Evolutionary conservation across 2,329 filamentous ascomycete genomes (phyloP).

Genomic region (Fusarium circinatum): DNA sequence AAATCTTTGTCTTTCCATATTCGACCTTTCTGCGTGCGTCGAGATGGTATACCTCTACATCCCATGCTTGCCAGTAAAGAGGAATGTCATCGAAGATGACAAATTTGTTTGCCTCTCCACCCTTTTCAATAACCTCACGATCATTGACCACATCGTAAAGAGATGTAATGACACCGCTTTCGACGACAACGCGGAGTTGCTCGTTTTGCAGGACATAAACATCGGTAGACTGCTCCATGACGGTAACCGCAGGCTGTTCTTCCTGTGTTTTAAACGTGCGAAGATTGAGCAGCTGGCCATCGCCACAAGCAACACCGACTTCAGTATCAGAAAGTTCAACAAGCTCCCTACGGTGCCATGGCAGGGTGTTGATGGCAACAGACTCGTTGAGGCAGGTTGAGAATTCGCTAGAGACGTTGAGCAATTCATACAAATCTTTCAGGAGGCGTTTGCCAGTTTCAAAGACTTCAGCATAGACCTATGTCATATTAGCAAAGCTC

Average conservation of each 20-base stretch:
- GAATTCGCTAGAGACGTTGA: constrained; percentile 67
- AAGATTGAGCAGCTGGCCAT: constrained; percentile 63
- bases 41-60: constrained; percentile 96
- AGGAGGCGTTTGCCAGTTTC: constrained; percentile 77
- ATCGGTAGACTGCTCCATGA: constrained; percentile 63
- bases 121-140: constrained; percentile 80
- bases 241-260: constrained; percentile 60
- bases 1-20: constrained; percentile 74
- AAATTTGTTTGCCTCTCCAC: constrained; percentile 85
- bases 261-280: constrained; percentile 59
- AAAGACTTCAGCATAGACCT: constrained; percentile 87
- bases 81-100: constrained; percentile 98
- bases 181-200: constrained; percentile 77
- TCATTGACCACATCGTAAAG: constrained; percentile 78
- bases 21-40: constrained; percentile 83
- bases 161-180: constrained; percentile 82
- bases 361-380: constrained; percentile 83
- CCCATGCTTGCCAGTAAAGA: constrained; percentile 97
- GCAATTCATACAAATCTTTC: constrained; percentile 72
- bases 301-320: constrained; percentile 66
- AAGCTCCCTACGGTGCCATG: constrained; percentile 83
- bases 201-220: constrained; percentile 84
- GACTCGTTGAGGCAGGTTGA: constrained; percentile 58
- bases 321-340: constrained; percentile 68
- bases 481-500: constrained; percentile 5